Percentiles rank a stretch among this genome's conserved stretches.
These are phyloP conservation scores for Arachnopeziza araneosa DNA, from an alignment of 2,329 filamentous ascomycete genomes.

Conservation along the genomic window DNA sequence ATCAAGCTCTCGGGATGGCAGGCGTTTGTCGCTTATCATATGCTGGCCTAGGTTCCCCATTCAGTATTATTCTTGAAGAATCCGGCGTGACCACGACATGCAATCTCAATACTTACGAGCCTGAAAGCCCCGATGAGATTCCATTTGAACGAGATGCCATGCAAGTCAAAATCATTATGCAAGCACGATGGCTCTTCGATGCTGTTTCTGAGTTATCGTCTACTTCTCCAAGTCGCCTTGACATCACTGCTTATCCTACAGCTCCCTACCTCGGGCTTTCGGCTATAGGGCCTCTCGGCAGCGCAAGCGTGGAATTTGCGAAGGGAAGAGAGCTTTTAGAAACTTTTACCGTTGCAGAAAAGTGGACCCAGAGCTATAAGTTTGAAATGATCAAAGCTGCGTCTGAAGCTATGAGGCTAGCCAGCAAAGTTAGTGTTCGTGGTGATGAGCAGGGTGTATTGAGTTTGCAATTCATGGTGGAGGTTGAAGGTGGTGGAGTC, in stretches of 20 bases:
- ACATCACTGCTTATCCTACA: conserved; percentile 53
- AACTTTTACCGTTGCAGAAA: conserved; percentile 60
- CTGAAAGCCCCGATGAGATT: conserved; percentile 71
- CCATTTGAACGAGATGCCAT: conserved; percentile 79
- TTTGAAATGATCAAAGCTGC: conserved; percentile 84
- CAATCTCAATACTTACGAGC: conserved; percentile 81
- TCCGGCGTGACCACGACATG: conserved; percentile 83
- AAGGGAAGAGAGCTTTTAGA: conserved; percentile 64
- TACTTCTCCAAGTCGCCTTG: conserved; percentile 63
- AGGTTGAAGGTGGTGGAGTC: conserved; percentile 63
- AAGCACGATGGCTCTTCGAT: conserved; percentile 65
- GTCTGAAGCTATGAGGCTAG: conserved; percentile 84
- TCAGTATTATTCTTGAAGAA: conserved; percentile 83
- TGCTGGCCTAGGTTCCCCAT: conserved; percentile 63
- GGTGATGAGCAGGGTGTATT: conserved; percentile 86
- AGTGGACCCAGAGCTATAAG: conserved; percentile 70
- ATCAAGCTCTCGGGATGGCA: conserved; percentile 74
- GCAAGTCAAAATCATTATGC: conserved; percentile 93
- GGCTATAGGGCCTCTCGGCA: conserved; percentile 53
- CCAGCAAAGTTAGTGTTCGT: conserved; percentile 86
- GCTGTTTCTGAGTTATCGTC: conserved; percentile 61
- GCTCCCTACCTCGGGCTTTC: conserved; percentile 72
- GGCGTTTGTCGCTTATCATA: conserved; percentile 86
- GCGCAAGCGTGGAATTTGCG: conserved; percentile 61
- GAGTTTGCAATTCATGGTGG: conserved; percentile 94